A percentile compares a stretch with the other conserved stretches of the same genome.
Evolutionary conservation across 805 yeast genomes (phyloP).

Genomic region (Millerozyma acaciae): DNA sequence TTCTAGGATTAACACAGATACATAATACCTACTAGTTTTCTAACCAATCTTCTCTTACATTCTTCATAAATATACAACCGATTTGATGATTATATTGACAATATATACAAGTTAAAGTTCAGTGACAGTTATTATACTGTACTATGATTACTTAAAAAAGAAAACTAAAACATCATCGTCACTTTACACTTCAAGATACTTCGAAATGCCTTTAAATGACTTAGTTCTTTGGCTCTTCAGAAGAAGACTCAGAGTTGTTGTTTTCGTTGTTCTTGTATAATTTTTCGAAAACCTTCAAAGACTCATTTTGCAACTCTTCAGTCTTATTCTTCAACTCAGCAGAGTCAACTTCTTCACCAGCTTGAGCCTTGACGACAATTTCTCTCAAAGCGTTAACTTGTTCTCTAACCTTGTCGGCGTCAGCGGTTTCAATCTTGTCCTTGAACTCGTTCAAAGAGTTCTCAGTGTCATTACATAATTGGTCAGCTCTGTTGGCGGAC

Average conservation of each 20-base stretch:
- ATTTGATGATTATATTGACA: constrained; percentile 2
- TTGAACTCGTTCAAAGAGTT: constrained; percentile 45
- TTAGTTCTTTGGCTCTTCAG: constrained; percentile 28
- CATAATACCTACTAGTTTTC: too few species aligned
- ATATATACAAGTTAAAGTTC: constrained; percentile 2
- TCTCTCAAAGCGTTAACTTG: constrained; percentile 60
- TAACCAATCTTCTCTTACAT: too few species aligned
- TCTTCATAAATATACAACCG: too few species aligned
- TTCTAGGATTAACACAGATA: too few species aligned
- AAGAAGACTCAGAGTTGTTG: constrained; percentile 12
- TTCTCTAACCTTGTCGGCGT: constrained; percentile 45
- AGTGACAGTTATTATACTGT: too few species aligned
- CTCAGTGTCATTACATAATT: constrained; percentile 56
- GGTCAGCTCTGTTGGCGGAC: constrained; percentile 80
- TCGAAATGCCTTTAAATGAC: too few species aligned
- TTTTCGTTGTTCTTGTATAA: constrained; percentile 34
- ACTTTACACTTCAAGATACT: too few species aligned
- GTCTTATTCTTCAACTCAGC: constrained; percentile 67
- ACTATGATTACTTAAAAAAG: too few species aligned
- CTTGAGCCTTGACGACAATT: constrained; percentile 59
- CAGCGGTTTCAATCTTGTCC: constrained; percentile 44
- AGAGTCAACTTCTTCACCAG: constrained; percentile 59
- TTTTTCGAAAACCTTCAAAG: constrained; percentile 75
- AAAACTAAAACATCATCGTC: too few species aligned
- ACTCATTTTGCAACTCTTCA: constrained; percentile 69